These are phyloP conservation scores for Hippophae tibetana DNA, from an alignment of 306 rosid species.

Conservation along the genomic window DNA sequence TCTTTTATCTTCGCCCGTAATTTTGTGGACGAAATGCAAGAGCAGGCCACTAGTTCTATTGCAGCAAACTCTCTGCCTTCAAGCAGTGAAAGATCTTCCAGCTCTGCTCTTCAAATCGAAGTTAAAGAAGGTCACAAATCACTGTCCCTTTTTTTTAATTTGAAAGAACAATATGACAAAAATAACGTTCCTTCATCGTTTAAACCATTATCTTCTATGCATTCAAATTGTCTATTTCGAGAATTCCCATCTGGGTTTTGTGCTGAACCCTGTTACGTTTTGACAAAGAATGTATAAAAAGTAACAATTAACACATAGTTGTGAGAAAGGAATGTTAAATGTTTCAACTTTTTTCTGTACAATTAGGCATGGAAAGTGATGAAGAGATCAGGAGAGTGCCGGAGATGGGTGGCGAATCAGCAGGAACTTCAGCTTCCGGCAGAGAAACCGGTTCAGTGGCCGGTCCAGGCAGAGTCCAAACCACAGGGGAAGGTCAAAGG, in stretches of 20 bases:
- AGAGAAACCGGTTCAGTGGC: slow-evolving; percentile 43
- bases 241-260: slow-evolving; percentile 9
- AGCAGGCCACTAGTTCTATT: slow-evolving; percentile 39
- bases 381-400: slow-evolving; percentile 99
- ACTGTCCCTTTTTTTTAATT: too few species aligned
- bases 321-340: background rate
- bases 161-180: background rate
- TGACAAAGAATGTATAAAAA: too few species aligned
- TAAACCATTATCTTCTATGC: background rate
- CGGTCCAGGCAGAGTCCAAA: slow-evolving; percentile 61
- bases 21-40: slow-evolving; percentile 35
- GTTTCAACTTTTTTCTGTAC: background rate
- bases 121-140: slow-evolving; percentile 37
- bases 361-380: slow-evolving; percentile 76
- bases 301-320: background rate
- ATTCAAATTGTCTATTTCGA: too few species aligned
- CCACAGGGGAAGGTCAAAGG: slow-evolving; percentile 54
- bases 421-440: slow-evolving; percentile 67
- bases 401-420: slow-evolving; percentile 82
- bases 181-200: background rate
- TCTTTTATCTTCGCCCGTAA: background rate
- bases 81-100: slow-evolving; percentile 62
- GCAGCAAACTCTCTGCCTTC: slow-evolving; percentile 56
- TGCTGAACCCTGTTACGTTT: background rate
- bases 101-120: slow-evolving; percentile 51